Evolutionary conservation across 2,329 filamentous ascomycete genomes (phyloP), one percentile per base, ranked within the genome.

Genomic region (Calonectria leucothoes): DNA sequence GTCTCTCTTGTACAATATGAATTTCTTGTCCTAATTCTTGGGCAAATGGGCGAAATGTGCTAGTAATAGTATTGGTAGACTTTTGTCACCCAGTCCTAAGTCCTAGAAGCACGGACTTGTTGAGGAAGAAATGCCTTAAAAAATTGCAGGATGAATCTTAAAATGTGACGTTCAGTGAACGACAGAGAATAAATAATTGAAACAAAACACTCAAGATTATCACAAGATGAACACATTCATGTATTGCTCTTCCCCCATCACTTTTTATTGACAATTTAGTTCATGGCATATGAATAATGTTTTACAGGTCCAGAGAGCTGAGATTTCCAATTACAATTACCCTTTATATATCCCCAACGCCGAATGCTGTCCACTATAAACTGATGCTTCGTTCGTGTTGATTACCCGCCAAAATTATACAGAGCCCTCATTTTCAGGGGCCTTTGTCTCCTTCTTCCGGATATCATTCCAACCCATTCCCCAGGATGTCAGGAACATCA

Each of bases 381-480:
- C 20, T n/a, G 39, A 23, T 45, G 20, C 17, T 10, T 23, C 4
- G 42, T 23, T 8, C 4, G 11, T 23, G 42, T 45, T 4, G 23
- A 45, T 23, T 12, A 7, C n/a, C 17, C 12, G 8, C n/a, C 12
- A 3, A 10, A 11, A 23, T 57, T 33, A 37, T 25, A 33, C 25
- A 2, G 39, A 57, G 20, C 68, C 73, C 20, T 63, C 39, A 14
- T 68, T 63, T 3, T 33, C 64, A 35, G 66, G 52, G 7, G 76
- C 69, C 75, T 83, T 84, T 76, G 85, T 84, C 37, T 86, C 70
- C 76, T 83, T 84, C 76, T 86, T 85, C 39, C 87, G 84, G 42
- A 89, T 82, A 74, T 86, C 85, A 14, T 83, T 84, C 83, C 86
- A 88, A 0, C 88, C 88, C 77, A 89, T 84, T 0, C 87, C 88